Evolutionary conservation across 129 eudicot species (phyloP), one percentile per base, ranked within the genome.

Genomic region (Flaveria bidentis): DNA sequence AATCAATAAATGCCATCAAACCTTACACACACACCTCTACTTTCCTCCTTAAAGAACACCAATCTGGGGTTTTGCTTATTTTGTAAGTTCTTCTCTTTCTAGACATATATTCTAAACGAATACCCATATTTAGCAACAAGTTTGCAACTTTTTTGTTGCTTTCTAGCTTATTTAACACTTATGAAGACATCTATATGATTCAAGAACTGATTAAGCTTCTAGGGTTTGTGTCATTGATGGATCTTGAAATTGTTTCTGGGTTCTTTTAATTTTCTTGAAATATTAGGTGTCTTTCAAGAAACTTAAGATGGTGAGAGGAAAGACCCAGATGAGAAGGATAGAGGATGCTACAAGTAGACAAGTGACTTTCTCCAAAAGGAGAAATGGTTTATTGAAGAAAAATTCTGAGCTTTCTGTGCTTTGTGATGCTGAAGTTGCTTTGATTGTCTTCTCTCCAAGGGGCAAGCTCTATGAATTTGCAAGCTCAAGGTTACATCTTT

Each of bases 391-490:
- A 62, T 75, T 90, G 30, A 90, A 90, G 88, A 90, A 90, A 74
- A 92, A 92, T 18, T 90, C 85, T 83, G 96, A 90, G 83, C 96
- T 90, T 65, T 90, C 96, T 75, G 92, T 90, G 80, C 92, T 90
- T 73, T 90, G 96, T 83, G 96, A 90, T 87, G 96, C 96, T 65
- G 87, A 90, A 67, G 96, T 90, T 72, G 96, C 87, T 16, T 83
- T 90, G 81, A 78, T 92, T 25, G 88, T 92, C 85, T 92, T 92
- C 82, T 92, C 98, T 30, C 88, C 96, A 4, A 84, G 93, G 76
- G 98, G 97, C 71, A 89, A 88, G 56, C 96, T 92, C 64, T 88
- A 84, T 84, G 97, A 92, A 83, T 92, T 92, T 74, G 87, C 97
- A 11, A 92, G 96, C 68, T 82, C 89, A 17, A 87, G 93, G 97